Evolutionary conservation across 2,329 filamentous ascomycete genomes (phyloP).

Genomic region (Xylaria sp.): DNA sequence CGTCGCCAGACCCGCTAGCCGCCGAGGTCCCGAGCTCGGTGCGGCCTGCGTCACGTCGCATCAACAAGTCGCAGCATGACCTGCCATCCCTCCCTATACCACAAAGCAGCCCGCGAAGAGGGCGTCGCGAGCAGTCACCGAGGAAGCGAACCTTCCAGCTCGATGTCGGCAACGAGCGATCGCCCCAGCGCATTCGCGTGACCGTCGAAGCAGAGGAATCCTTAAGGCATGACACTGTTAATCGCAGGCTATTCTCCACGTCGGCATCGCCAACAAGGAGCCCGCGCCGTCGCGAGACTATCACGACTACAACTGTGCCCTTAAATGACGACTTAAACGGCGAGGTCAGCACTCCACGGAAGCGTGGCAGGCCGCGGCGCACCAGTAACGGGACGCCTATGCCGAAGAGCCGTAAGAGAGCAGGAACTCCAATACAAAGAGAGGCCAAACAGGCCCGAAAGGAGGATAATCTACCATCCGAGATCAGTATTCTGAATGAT

Average conservation of each 20-base stretch:
- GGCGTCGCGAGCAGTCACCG: constrained; percentile 56
- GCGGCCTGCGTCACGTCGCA: constrained; percentile 43
- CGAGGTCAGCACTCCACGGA: constrained; percentile 53
- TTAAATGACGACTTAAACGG: constrained; percentile 49
- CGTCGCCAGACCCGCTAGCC: constrained; percentile 51
- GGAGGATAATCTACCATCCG: constrained; percentile 46
- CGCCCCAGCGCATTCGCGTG: constrained; percentile 64
- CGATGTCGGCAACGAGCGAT: constrained; percentile 61
- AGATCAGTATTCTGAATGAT: constrained; percentile 42
- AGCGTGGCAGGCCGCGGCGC: constrained; percentile 58
- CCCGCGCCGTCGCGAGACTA: constrained; percentile 51
- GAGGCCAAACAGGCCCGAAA: constrained; percentile 50
- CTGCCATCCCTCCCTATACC: constrained; percentile 57
- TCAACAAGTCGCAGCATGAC: constrained; percentile 41
- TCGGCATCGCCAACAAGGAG: constrained; percentile 54
- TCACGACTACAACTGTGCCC: constrained; percentile 62
- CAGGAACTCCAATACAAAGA: constrained; percentile 57
- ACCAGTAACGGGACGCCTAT: constrained; percentile 64
- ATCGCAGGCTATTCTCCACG: constrained; percentile 49
- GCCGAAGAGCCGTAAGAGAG: constrained; percentile 58
- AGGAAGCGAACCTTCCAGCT: constrained; percentile 67
- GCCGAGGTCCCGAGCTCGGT: constrained; percentile 46
- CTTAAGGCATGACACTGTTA: constrained; percentile 47
- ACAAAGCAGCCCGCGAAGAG: constrained; percentile 55
- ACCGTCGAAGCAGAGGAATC: constrained; percentile 62